Conservation (phyloP, 768 basidiomycete species). For the Clathrus columnatus region DNA sequence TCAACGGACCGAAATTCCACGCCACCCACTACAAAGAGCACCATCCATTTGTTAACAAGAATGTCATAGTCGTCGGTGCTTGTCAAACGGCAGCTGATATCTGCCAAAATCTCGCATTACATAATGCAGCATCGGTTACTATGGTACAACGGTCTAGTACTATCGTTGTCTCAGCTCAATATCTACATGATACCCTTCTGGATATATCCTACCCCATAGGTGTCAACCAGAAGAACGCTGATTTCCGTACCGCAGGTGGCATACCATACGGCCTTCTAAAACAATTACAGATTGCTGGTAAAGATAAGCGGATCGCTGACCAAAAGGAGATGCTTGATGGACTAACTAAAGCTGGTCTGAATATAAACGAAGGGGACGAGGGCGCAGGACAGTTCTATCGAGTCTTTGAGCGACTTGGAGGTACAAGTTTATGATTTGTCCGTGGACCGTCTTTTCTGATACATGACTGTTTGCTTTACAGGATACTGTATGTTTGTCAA, state of each 20-base stretch:
- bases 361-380: constrained; percentile 26
- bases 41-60: neutral
- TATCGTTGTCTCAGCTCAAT: neutral
- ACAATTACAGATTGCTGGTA: constrained; percentile 9
- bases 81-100: constrained; percentile 6
- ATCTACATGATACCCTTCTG: neutral
- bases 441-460: neutral
- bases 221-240: neutral
- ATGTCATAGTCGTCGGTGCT: constrained; percentile 6
- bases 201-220: neutral
- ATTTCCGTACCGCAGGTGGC: neutral
- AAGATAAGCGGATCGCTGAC: constrained; percentile 9
- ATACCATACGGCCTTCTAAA: neutral
- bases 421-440: constrained; percentile 16
- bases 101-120: neutral
- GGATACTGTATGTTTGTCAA: constrained; percentile 8
- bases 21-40: constrained; percentile 25
- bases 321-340: constrained; percentile 30
- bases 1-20: constrained; percentile 27
- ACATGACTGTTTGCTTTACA: neutral
- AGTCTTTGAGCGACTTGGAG: constrained; percentile 25
- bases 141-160: constrained; percentile 8
- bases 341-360: constrained; percentile 29
- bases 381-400: constrained; percentile 24
- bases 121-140: neutral